Conservation (phyloP, 192 early-diverging fungal genomes). For the Entrophospora sp. region DNA sequence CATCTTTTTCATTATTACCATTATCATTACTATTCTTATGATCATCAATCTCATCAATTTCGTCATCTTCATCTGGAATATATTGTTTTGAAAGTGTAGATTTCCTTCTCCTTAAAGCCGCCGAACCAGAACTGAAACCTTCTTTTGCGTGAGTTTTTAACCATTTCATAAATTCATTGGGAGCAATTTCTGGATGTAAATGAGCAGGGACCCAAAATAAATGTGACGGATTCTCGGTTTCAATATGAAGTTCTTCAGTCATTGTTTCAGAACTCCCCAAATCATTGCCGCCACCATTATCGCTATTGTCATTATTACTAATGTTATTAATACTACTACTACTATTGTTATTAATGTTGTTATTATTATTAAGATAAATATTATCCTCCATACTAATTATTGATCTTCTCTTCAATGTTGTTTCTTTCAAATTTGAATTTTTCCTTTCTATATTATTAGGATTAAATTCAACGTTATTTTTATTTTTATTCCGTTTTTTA, state of each 20-base stretch:
- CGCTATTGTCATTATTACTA: no score
- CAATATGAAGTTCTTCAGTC: constrained; percentile 29
- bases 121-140: constrained; percentile 15
- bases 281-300: background rate
- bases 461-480: background rate
- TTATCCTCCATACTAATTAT: constrained; percentile 9
- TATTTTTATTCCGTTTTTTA: background rate
- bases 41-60: background rate
- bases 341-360: no score
- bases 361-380: no score
- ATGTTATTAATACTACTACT: background rate
- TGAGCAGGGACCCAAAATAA: constrained; percentile 40
- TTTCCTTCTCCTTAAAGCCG: constrained; percentile 28
- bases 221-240: constrained; percentile 33
- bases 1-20: no score
- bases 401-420: constrained; percentile 11
- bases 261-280: background rate
- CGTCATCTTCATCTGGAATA: constrained; percentile 27
- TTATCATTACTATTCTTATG: no score
- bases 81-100: constrained; percentile 33
- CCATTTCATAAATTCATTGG: constrained; percentile 38
- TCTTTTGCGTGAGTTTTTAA: constrained; percentile 31
- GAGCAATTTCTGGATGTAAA: constrained; percentile 39
- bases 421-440: background rate
- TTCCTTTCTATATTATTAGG: background rate